These are phyloP conservation scores for Boletus vinaceobasis DNA, from an alignment of 768 basidiomycete species.

Conservation along the genomic window DNA sequence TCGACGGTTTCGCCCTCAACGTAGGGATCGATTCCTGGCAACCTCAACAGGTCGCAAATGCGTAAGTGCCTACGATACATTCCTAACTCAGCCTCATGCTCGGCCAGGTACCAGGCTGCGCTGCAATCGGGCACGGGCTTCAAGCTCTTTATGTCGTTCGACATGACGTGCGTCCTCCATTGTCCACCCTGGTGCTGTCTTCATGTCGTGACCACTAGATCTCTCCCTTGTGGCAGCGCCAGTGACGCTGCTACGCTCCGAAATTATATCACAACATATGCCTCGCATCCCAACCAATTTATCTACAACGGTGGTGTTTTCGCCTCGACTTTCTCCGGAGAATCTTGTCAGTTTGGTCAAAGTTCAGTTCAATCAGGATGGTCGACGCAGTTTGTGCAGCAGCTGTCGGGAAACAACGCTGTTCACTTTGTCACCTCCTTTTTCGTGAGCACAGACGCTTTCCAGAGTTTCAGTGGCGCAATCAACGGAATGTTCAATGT, in stretches of 20 bases:
- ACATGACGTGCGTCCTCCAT: constrained; percentile 58
- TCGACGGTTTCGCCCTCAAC: constrained; percentile 73
- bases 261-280: constrained; percentile 50
- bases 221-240: constrained; percentile 49
- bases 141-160: constrained; percentile 74
- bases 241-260: constrained; percentile 50
- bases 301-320: constrained; percentile 46
- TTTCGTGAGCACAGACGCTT: constrained; percentile 54
- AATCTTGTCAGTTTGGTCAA: constrained; percentile 65
- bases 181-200: neutral
- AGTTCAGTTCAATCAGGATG: constrained; percentile 50
- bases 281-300: constrained; percentile 58
- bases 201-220: constrained; percentile 33
- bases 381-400: constrained; percentile 49
- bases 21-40: constrained; percentile 66
- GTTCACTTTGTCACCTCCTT: constrained; percentile 69
- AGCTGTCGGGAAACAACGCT: constrained; percentile 41
- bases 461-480: constrained; percentile 43
- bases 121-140: constrained; percentile 50
- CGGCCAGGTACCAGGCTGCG: constrained; percentile 53
- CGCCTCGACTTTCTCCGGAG: constrained; percentile 71
- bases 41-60: constrained; percentile 55
- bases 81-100: constrained; percentile 15
- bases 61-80: constrained; percentile 39
- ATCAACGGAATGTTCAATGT: constrained; percentile 64